phyloP scores from a whole-genome alignment of 768 basidiomycete genomes.

The Imleria badia region DNA sequence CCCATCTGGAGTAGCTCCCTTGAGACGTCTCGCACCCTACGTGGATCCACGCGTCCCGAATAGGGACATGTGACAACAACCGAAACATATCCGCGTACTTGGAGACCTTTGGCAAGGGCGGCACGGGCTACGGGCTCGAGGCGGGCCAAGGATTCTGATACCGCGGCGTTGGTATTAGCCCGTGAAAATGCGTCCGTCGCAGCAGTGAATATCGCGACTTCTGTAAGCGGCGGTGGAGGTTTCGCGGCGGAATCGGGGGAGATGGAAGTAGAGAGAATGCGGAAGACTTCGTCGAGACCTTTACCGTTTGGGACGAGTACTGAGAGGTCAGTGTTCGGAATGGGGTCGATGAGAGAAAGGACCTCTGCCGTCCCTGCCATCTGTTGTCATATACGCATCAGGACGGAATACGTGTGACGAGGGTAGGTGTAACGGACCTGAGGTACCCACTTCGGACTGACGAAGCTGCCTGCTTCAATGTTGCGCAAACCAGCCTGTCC shows the following conservation, averaged over 20 bases:
- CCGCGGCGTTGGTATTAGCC: constrained; percentile 81
- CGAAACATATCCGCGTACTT: constrained; percentile 84
- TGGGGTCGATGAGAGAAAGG: constrained; percentile 53
- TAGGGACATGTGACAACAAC: constrained; percentile 85
- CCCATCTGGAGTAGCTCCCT: constrained; percentile 82
- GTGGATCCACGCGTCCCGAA: constrained; percentile 70
- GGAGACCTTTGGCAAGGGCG: constrained; percentile 61
- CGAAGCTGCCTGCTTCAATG: constrained; percentile 88
- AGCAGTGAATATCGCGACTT: constrained; percentile 87
- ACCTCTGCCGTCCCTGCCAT: constrained; percentile 88
- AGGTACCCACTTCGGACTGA: constrained; percentile 91
- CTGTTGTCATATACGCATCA: constrained; percentile 36
- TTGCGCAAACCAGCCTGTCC: constrained; percentile 61
- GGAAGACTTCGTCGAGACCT: constrained; percentile 68
- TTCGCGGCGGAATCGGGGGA: constrained; percentile 28
- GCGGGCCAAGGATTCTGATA: constrained; percentile 65
- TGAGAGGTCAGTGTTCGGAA: constrained; percentile 62
- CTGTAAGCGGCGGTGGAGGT: constrained; percentile 61
- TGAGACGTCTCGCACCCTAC: constrained; percentile 65
- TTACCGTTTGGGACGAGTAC: constrained; percentile 82
- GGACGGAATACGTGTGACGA: not conserved
- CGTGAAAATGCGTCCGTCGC: constrained; percentile 84
- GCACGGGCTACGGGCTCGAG: constrained; percentile 59
- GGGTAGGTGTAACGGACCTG: constrained; percentile 47
- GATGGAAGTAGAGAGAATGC: constrained; percentile 43